Evolutionary conservation across 495 filamentous ascomycete species (phyloP).

Genomic region (Neurospora sp.): DNA sequence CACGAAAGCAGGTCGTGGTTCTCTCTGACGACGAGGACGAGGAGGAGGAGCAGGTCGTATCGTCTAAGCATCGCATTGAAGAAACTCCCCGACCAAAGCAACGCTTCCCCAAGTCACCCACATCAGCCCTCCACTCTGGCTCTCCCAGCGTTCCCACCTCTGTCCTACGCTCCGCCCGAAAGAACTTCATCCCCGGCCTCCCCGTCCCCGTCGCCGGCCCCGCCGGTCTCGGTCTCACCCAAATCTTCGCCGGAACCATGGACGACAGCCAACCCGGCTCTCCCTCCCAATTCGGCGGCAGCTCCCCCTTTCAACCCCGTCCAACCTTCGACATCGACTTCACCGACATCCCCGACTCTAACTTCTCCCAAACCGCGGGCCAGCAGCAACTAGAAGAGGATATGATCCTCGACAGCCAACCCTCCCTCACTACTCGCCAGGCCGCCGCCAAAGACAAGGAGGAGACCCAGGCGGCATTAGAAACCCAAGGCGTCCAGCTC

Average conservation of each 20-base stretch:
- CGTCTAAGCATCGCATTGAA: slow-evolving; percentile 36
- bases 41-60: slow-evolving; percentile 35
- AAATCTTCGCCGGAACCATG: slow-evolving; percentile 90
- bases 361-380: slow-evolving; percentile 35
- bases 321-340: slow-evolving; percentile 22
- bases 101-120: slow-evolving; percentile 24
- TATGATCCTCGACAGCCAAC: slow-evolving; percentile 59
- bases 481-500: slow-evolving; percentile 40
- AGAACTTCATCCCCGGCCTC: slow-evolving; percentile 51
- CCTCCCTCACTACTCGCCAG: neutral
- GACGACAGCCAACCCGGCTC: slow-evolving; percentile 46
- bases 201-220: slow-evolving; percentile 42
- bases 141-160: slow-evolving; percentile 42
- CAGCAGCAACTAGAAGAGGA: slow-evolving; percentile 30
- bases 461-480: slow-evolving; percentile 24
- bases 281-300: slow-evolving; percentile 2
- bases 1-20: slow-evolving; percentile 36
- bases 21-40: slow-evolving; percentile 51
- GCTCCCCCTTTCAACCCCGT: slow-evolving; percentile 27
- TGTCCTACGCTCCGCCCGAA: slow-evolving; percentile 45
- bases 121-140: slow-evolving; percentile 15
- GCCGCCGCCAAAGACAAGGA: neutral
- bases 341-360: slow-evolving; percentile 33
- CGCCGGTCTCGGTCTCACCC: slow-evolving; percentile 65
- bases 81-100: slow-evolving; percentile 35